Evolutionary conservation across 345 rosid genomes (phyloP).

Genomic region (Gossypium stocksii): DNA sequence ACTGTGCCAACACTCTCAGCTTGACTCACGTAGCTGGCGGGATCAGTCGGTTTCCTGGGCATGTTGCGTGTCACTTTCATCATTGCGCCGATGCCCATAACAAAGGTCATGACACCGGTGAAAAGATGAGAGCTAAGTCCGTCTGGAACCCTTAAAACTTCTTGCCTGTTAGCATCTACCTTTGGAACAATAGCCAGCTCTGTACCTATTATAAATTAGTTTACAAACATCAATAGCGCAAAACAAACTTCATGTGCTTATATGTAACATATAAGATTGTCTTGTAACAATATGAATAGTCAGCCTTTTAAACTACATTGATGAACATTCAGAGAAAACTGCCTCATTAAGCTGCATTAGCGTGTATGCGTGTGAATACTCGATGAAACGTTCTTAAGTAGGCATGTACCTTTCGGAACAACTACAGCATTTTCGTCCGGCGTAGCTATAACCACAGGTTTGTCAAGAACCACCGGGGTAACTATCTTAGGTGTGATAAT

Average conservation of each 20-base stretch:
- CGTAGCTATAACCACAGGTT: slow-evolving; percentile 33
- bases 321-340: not conserved
- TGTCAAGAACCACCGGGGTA: slow-evolving; percentile 30
- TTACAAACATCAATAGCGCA: not conserved
- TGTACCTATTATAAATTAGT: not conserved
- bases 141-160: slow-evolving; percentile 37
- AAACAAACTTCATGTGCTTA: not conserved
- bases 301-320: not conserved
- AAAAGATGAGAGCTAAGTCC: slow-evolving; percentile 54
- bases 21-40: slow-evolving; percentile 49
- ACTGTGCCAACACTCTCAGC: slow-evolving; percentile 33
- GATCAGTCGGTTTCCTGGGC: slow-evolving; percentile 63
- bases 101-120: slow-evolving; percentile 78
- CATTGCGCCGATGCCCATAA: slow-evolving; percentile 77
- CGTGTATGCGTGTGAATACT: not conserved
- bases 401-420: slow-evolving; percentile 37
- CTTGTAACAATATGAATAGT: not conserved
- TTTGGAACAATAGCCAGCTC: slow-evolving; percentile 16
- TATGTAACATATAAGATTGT: not conserved
- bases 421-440: slow-evolving; percentile 32
- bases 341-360: not conserved
- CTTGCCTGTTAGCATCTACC: slow-evolving; percentile 33
- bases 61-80: slow-evolving; percentile 68
- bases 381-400: not conserved
- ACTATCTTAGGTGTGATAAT: slow-evolving; percentile 21